Percentiles rank a stretch among this genome's conserved stretches.
These are phyloP conservation scores for Chamaenerion angustifolium DNA, from an alignment of 345 rosid genomes.

Conservation along the genomic window DNA sequence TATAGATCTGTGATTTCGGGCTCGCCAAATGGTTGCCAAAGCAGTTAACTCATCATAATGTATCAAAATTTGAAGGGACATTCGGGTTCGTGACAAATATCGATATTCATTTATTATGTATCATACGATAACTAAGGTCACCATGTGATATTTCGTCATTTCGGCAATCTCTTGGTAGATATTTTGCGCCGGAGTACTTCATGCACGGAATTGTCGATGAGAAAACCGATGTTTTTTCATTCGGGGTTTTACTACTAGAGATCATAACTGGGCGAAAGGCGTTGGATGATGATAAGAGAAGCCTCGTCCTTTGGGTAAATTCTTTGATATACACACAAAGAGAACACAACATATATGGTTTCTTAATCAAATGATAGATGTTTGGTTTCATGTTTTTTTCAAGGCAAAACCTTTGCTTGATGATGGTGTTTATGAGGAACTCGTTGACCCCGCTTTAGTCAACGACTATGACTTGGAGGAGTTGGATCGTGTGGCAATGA, in stretches of 20 bases:
- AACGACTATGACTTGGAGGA: conserved; percentile 46
- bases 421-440: conserved; percentile 27
- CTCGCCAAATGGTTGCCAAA: conserved; percentile 90
- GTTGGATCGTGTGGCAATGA: conserved; percentile 45
- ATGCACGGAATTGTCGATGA: conserved; percentile 92
- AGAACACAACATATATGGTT: background rate
- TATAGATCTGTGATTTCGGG: conserved; percentile 86
- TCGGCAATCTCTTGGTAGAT: conserved; percentile 19
- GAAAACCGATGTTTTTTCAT: conserved; percentile 83
- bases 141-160: too few species aligned
- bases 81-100: conserved; percentile 48
- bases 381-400: conserved; percentile 6
- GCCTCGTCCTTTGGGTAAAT: conserved; percentile 71
- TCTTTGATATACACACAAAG: background rate
- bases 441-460: conserved; percentile 56
- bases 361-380: background rate
- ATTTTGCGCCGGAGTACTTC: conserved; percentile 89
- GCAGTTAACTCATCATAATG: conserved; percentile 71
- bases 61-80: conserved; percentile 89
- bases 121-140: background rate
- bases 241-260: conserved; percentile 85
- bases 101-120: background rate
- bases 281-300: conserved; percentile 48
- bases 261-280: conserved; percentile 73
- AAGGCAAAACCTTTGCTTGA: conserved; percentile 82